Base-by-base conservation (phyloP, 2,329 filamentous ascomycete species). In the Hypoxylon sp. region DNA sequence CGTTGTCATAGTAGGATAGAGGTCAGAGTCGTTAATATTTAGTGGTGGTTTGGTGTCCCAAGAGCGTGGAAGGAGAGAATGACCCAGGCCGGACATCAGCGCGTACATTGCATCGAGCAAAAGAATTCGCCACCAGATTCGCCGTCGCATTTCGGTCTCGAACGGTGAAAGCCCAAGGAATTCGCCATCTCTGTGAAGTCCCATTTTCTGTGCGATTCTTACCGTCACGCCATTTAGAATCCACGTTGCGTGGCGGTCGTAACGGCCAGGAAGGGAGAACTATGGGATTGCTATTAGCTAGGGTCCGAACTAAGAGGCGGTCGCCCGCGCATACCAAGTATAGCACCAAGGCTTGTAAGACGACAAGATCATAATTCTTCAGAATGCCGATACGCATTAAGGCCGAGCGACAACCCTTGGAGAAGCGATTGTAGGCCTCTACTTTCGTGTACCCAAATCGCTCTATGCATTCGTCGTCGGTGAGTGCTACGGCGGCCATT, bases 131-230 rank as follows among this genome's bases (percentile, higher is more conserved):
- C 88, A 90, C 89, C 89, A 92, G 19, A 91, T 81, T 5, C 90
- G 82, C 46, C 89, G 81, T n/a, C 89, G 84, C 82, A 91, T 91
- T 74, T 92, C 89, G 2, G 86, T 86, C 72, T 91, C 89, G 71
- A 90, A 90, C 0, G 88, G 87, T 0, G 85, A 81, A 1, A 91
- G 80, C 1, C 84, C 85, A 5, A 89, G 80, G 17, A 79, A 76
- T 65, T 85, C 84, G 36, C 88, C 89, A 65, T 91, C 89, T 11
- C 87, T 83, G 66, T 91, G 88, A 51, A 91, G 82, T 0, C 90
- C 90, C 83, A 91, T 89, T 74, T 89, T 89, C 74, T 90, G 87
- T 0, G 88, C 89, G 57, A 91, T 87, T 19, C 90, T 85, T 34
- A 91, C 82, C 4, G 88, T 82, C 14, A 88, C 81, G 3, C 89